Evolutionary conservation across 352 stramenopile genomes (phyloP).

Genomic region (Globisporangium solare): DNA sequence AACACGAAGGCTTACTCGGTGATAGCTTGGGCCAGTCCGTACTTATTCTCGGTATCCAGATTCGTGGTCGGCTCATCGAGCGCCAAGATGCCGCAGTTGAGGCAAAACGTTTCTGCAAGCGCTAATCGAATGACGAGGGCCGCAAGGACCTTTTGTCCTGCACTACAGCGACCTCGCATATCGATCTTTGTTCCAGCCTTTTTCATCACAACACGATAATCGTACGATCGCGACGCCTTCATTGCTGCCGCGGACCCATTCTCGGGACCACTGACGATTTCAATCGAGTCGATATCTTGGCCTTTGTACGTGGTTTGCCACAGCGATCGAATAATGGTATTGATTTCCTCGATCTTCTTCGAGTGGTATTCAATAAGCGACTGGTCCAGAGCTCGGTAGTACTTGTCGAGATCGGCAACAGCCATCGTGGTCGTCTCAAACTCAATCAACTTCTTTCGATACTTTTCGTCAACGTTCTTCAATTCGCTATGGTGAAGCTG

Average conservation of each 20-base stretch:
- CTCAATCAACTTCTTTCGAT: slow-evolving; percentile 94
- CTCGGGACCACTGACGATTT: slow-evolving; percentile 95
- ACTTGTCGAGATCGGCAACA: slow-evolving; percentile 96
- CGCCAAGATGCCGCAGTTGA: slow-evolving; percentile 97
- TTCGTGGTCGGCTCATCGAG: slow-evolving; percentile 99
- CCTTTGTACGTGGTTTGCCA: slow-evolving; percentile 99
- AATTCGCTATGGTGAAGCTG: slow-evolving; percentile 72
- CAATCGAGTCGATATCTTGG: slow-evolving; percentile 99
- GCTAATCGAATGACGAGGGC: slow-evolving; percentile 97
- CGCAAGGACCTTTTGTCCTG: slow-evolving; percentile 95
- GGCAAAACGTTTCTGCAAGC: slow-evolving; percentile 98
- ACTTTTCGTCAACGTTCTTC: slow-evolving; percentile 91
- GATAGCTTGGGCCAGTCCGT: slow-evolving; percentile 84
- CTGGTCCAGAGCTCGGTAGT: slow-evolving; percentile 94
- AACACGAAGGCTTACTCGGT: slow-evolving; percentile 54
- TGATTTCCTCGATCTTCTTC: slow-evolving; percentile 99
- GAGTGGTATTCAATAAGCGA: slow-evolving; percentile 97
- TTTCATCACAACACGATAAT: slow-evolving; percentile 99
- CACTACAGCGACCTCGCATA: slow-evolving; percentile 98
- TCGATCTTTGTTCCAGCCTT: slow-evolving; percentile 95
- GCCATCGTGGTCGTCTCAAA: slow-evolving; percentile 95
- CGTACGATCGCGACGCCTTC: slow-evolving; percentile 86
- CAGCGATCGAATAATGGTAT: slow-evolving; percentile 97
- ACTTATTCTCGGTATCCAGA: slow-evolving; percentile 97
- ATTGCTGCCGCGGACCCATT: slow-evolving; percentile 41